phyloP scores from a whole-genome alignment of 805 yeast genomes.

The Kuraishia piskuri region DNA sequence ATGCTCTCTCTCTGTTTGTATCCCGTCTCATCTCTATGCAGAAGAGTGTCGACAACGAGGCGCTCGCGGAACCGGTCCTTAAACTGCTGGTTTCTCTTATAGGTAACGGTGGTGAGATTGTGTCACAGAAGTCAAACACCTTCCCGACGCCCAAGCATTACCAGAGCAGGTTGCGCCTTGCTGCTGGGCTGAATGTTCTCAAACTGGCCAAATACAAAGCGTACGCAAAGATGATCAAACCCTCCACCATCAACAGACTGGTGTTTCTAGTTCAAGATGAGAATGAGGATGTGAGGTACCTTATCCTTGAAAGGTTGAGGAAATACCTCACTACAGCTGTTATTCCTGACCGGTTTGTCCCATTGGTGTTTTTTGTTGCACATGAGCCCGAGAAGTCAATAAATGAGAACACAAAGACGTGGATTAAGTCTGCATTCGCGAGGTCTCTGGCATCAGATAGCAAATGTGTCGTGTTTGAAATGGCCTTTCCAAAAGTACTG shows the following conservation, averaged over 20 bases:
- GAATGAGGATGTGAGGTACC: slow-evolving; percentile 43
- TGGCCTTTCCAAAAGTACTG: slow-evolving; percentile 55
- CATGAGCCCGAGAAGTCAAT: slow-evolving; percentile 58
- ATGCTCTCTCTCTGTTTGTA: slow-evolving; percentile 46
- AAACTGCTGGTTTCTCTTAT: slow-evolving; percentile 60
- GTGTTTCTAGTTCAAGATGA: slow-evolving; percentile 62
- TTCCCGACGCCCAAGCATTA: slow-evolving; percentile 56
- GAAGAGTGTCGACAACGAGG: slow-evolving; percentile 26
- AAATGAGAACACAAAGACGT: slow-evolving; percentile 45
- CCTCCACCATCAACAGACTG: slow-evolving; percentile 42
- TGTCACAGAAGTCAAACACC: slow-evolving; percentile 30
- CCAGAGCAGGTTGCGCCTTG: slow-evolving; percentile 54
- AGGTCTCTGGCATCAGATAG: slow-evolving; percentile 20
- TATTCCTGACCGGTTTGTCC: slow-evolving; percentile 58
- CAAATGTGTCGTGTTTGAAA: slow-evolving; percentile 50
- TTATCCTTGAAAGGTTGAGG: slow-evolving; percentile 42
- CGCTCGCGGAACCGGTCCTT: slow-evolving; percentile 52
- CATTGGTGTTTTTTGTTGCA: slow-evolving; percentile 65
- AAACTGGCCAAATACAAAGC: slow-evolving; percentile 51
- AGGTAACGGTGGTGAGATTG: slow-evolving; percentile 73
- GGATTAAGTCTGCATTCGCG: slow-evolving; percentile 58
- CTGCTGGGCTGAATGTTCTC: slow-evolving; percentile 58
- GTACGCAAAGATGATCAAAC: slow-evolving; percentile 43
- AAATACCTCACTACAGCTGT: slow-evolving; percentile 38
- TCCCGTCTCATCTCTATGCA: slow-evolving; percentile 43